These are phyloP conservation scores for Brasenia schreberi DNA, from an alignment of 164 flowering plant genomes.

Conservation along the genomic window DNA sequence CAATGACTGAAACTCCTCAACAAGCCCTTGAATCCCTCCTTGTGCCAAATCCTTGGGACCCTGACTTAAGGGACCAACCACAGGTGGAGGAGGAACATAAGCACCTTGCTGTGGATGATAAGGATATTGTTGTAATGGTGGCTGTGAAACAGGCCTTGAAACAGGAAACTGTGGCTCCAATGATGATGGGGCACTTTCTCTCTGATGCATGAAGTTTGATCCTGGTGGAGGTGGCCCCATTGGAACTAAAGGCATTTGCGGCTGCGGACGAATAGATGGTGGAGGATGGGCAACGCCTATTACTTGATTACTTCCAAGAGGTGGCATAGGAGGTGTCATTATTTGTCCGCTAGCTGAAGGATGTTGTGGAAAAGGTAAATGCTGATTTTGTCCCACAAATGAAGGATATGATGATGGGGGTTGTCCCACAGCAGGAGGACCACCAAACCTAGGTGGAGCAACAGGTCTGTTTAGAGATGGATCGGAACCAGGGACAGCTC, in stretches of 20 bases:
- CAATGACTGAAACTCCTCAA: slow-evolving; percentile 73
- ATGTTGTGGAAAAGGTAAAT: slow-evolving; percentile 28
- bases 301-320: slow-evolving; percentile 23
- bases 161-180: slow-evolving; percentile 23
- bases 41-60: slow-evolving; percentile 31
- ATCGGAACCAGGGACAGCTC: slow-evolving; percentile 22
- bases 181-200: slow-evolving; percentile 20
- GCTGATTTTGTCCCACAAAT: slow-evolving; percentile 30
- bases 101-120: slow-evolving; percentile 44
- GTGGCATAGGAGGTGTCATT: slow-evolving; percentile 19
- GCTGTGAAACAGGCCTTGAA: no score
- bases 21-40: slow-evolving; percentile 43
- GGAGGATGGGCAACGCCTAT: slow-evolving; percentile 14
- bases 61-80: slow-evolving; percentile 17
- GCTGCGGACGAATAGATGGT: slow-evolving; percentile 18
- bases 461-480: slow-evolving; percentile 23
- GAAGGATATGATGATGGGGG: slow-evolving; percentile 30
- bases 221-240: slow-evolving; percentile 49
- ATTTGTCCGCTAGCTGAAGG: slow-evolving; percentile 31
- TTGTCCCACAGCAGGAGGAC: slow-evolving; percentile 30
- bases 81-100: slow-evolving; percentile 32
- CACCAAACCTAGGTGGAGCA: slow-evolving; percentile 31
- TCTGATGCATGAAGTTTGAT: slow-evolving; percentile 15
- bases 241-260: slow-evolving; percentile 32
- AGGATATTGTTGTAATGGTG: slow-evolving; percentile 29